Base-by-base conservation (phyloP, 2,329 filamentous ascomycete species). In the Calonectria montana region DNA sequence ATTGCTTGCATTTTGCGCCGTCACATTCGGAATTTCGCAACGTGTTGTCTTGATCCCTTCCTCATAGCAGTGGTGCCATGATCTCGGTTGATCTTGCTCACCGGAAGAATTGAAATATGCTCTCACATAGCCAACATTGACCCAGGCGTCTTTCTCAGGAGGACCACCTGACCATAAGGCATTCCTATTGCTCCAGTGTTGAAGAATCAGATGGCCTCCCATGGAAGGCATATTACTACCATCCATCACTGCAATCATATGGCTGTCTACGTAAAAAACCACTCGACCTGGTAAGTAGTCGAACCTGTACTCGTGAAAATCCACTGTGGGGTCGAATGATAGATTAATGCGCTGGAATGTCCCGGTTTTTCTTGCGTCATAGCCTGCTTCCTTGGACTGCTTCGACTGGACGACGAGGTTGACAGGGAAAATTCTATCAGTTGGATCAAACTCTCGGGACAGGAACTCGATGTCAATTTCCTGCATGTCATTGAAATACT, bases 401-500 rank as follows among this genome's bases (percentile, higher is more conserved):
- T 87, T 86, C 1, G 93, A 93, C 79, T 96, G 94, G 8, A 95
- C 85, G n/a, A 95, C 93, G 1, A 96, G 88, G 79, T 95, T 94
- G 65, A 95, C 86, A 0, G 91, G 89, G 74, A 88, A 92, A 37
- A 86, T 86, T 29, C 84, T 81, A 65, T 87, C 87, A 59, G 80
- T 78, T 2, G 80, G 75, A 70, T 89, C 86, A 80, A 92, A 94
- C 73, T 94, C 87, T 25, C 86, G 86, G 2, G 93, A 94, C 2
- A 96, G 87, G 79, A 95, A 94, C 76, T 96, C 94, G 83, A 96
- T 91, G 80, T 96, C 94, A 77, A 96, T 94, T 78, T 96, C 94
- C 79, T 94, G 91, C 1, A 92, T 93, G 82, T 96, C 91, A 81
- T 95, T 94, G 83, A 90, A 91, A 82, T 94, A 95, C 93, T 94